Percentiles rank a stretch among this genome's conserved stretches.
Evolutionary conservation across 768 basidiomycete genomes (phyloP).

Genomic region (Leccinum obscurum): DNA sequence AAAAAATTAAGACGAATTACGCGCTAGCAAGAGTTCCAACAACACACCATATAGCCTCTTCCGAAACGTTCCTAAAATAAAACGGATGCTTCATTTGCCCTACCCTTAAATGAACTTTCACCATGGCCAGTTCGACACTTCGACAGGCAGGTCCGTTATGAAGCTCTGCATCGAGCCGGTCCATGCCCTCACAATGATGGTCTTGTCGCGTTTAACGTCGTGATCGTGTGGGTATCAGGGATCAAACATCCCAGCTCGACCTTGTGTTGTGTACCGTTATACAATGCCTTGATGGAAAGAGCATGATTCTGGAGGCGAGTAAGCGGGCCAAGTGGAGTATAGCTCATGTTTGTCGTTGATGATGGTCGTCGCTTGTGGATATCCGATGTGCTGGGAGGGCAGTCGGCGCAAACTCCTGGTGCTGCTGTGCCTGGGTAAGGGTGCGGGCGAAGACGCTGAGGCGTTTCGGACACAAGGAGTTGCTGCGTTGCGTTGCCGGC

Average conservation of each 20-base stretch:
- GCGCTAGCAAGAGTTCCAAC: not conserved
- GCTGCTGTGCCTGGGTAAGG: too few species aligned
- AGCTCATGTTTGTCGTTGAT: constrained; percentile 92
- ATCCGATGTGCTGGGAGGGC: constrained; percentile 36
- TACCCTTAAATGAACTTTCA: constrained; percentile 33
- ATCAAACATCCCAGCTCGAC: constrained; percentile 74
- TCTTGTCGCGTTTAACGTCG: constrained; percentile 77
- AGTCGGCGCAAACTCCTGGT: constrained; percentile 64
- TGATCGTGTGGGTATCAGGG: constrained; percentile 71
- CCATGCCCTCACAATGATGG: constrained; percentile 73
- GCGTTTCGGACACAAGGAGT: too few species aligned
- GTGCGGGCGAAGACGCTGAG: too few species aligned
- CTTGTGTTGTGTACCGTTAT: constrained; percentile 67
- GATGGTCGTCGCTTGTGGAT: constrained; percentile 64
- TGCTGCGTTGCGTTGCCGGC: too few species aligned
- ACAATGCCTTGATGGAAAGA: constrained; percentile 63
- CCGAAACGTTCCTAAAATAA: constrained; percentile 59
- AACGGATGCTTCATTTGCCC: not conserved
- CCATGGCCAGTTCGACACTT: constrained; percentile 87
- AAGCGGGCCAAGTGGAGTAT: constrained; percentile 92
- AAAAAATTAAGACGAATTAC: not conserved
- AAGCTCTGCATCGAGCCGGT: constrained; percentile 67
- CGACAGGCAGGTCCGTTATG: constrained; percentile 75
- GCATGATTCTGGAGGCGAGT: constrained; percentile 75
- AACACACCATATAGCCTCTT: constrained; percentile 59